Base-by-base conservation (phyloP, 768 basidiomycete genomes). In the Boletellus ananiceps region DNA sequence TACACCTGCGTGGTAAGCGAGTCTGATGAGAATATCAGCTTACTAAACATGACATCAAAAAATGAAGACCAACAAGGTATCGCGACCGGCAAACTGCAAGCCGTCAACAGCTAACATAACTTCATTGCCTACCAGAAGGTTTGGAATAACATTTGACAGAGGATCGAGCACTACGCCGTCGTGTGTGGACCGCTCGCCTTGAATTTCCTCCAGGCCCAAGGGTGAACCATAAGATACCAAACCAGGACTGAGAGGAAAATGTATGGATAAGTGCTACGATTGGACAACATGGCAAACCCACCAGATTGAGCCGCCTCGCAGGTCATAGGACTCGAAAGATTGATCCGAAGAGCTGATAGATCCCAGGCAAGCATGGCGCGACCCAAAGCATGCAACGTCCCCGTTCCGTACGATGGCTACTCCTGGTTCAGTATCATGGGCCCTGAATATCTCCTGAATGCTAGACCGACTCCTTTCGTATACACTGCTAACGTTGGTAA, bases 91-190 rank as follows among this genome's bases (percentile, higher is more conserved):
- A 58, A 86, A 90, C 50, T 78, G 76, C 29, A 88, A 73, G 0
- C 91, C 90, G 60, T 93, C 90, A 4, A 77, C 77, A 8, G 86
- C 91, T 31, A 74, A 74, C 19, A 79, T 68, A n/a, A 78, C 62
- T n/a, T 67, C 65, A 5, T 64, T 64, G 0, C 66, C 71, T 3
- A 57, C 66, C 13, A 71, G 49, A 32, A 78, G 53, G 2, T 48
- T 49, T 8, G 77, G 77, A 12, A 72, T 60, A 9, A 46, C 31
- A 35, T 49, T 55, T 50, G 64, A 39, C 54, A 70, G 47, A 40
- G 74, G 71, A 56, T 79, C 81, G 25, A 71, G 13, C 75, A 78
- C 76, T 38, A 71, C 68, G 1, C 83, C 83, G 47, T 84, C 84
- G 14, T 74, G 74, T 6, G 85, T 84, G 19, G 74, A 72, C 15